phyloP scores from a whole-genome alignment of 257 asterid genomes.

The Solanum lycopersicoides region DNA sequence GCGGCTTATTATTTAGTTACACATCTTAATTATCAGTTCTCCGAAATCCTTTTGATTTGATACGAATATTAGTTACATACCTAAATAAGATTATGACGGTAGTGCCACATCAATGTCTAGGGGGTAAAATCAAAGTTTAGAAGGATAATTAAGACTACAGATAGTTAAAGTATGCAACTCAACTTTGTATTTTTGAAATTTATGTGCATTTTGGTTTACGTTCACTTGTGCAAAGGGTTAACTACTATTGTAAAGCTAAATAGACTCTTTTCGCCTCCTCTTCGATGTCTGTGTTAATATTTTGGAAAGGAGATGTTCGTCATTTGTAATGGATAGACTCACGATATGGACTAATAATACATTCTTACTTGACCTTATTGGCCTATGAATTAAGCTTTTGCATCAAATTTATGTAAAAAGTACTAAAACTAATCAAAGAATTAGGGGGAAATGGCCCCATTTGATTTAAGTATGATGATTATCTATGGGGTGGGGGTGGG shows the following conservation, averaged over 20 bases:
- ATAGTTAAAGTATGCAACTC: background rate
- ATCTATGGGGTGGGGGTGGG: background rate
- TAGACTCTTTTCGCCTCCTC: background rate
- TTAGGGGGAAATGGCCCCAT: background rate
- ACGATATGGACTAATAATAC: background rate
- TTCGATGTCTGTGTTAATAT: background rate
- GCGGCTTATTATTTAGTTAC: background rate
- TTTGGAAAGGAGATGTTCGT: background rate
- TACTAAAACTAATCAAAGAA: background rate
- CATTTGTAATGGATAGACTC: background rate
- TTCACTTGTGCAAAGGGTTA: background rate
- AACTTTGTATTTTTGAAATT: background rate
- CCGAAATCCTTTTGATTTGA: background rate
- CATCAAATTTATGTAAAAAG: background rate
- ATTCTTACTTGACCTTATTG: background rate
- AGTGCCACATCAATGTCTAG: fast-evolving
- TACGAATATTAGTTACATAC: background rate
- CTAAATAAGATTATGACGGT: background rate
- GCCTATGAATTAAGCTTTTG: background rate
- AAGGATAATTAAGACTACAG: background rate
- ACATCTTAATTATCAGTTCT: background rate
- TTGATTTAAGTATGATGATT: background rate
- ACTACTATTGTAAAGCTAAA: background rate
- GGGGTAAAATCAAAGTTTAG: background rate
- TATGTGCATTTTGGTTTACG: background rate